A percentile compares a stretch with the other conserved stretches of the same genome.
phyloP scores from a whole-genome alignment of 345 rosid genomes.

The Geranium rotundifolium region DNA sequence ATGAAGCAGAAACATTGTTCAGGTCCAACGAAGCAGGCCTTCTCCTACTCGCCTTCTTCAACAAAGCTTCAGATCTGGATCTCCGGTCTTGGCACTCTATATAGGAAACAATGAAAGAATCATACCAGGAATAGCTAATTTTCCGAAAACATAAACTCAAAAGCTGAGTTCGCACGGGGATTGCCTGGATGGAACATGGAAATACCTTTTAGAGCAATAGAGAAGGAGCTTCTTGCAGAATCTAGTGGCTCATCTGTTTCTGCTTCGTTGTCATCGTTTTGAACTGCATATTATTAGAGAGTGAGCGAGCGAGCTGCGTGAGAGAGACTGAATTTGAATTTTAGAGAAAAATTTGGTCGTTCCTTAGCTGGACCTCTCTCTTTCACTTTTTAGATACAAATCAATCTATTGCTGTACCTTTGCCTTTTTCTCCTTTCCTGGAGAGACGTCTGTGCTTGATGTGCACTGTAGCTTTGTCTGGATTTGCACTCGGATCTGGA shows the following conservation, averaged over 20 bases:
- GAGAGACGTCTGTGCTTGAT: conserved; percentile 37
- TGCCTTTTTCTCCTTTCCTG: conserved; percentile 45
- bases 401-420: conserved; percentile 32
- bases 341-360: conserved; percentile 7
- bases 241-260: conserved; percentile 31
- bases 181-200: background rate
- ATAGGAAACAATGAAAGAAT: background rate
- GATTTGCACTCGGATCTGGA: conserved; percentile 57
- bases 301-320: conserved; percentile 7
- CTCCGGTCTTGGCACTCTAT: conserved; percentile 75
- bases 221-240: conserved; percentile 82
- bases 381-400: conserved; percentile 12
- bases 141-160: background rate
- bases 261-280: conserved; percentile 36
- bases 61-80: conserved; percentile 59
- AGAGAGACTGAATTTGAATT: conserved; percentile 11
- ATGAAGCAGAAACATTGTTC: conserved; percentile 46
- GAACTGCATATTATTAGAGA: conserved; percentile 29
- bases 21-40: conserved; percentile 74
- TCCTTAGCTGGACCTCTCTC: conserved; percentile 8
- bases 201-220: conserved; percentile 75
- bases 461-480: conserved; percentile 17
- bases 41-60: conserved; percentile 47
- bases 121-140: conserved; percentile 1
- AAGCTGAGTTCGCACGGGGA: background rate